phyloP scores from a whole-genome alignment of 179 eudicot genomes.

The Amaranthus tricolor region DNA sequence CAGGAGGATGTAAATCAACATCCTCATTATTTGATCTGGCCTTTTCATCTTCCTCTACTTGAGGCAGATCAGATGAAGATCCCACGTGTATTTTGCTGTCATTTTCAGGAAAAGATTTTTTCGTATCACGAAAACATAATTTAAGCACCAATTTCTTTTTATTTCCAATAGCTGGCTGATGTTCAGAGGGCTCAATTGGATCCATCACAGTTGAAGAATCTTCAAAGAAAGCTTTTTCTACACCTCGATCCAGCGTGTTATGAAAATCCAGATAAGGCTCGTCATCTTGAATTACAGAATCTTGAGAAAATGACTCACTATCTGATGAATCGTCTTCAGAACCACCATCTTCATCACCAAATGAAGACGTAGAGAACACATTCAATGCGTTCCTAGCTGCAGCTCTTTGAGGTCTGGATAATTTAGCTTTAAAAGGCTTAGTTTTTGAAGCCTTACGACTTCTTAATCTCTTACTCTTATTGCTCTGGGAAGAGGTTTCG shows the following conservation, averaged over 20 bases:
- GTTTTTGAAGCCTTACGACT: conserved; percentile 42
- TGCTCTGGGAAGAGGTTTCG: conserved; percentile 34
- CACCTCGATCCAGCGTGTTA: conserved; percentile 24
- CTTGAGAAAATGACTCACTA: conserved; percentile 49
- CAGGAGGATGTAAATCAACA: conserved; percentile 34
- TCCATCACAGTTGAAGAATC: conserved; percentile 35
- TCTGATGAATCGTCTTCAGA: conserved; percentile 53
- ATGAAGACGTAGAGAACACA: conserved; percentile 50
- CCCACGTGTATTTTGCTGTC: conserved; percentile 29
- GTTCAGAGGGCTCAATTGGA: conserved; percentile 38
- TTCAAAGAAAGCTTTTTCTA: conserved; percentile 40
- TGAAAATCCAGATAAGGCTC: conserved; percentile 40
- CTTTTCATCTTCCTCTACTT: conserved; percentile 35
- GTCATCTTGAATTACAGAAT: conserved; percentile 43
- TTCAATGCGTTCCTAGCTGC: conserved; percentile 84
- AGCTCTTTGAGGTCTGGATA: conserved; percentile 75
- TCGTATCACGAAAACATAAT: conserved; percentile 57
- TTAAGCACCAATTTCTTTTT: conserved; percentile 68
- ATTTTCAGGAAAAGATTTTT: conserved; percentile 28
- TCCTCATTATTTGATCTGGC: conserved; percentile 19
- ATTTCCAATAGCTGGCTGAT: conserved; percentile 35
- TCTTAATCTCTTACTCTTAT: conserved; percentile 41
- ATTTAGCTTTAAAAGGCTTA: conserved; percentile 50
- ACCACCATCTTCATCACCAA: conserved; percentile 46
- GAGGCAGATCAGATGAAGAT: conserved; percentile 37